Evolutionary conservation across 345 rosid species (phyloP).

Genomic region (Turritis glabra): DNA sequence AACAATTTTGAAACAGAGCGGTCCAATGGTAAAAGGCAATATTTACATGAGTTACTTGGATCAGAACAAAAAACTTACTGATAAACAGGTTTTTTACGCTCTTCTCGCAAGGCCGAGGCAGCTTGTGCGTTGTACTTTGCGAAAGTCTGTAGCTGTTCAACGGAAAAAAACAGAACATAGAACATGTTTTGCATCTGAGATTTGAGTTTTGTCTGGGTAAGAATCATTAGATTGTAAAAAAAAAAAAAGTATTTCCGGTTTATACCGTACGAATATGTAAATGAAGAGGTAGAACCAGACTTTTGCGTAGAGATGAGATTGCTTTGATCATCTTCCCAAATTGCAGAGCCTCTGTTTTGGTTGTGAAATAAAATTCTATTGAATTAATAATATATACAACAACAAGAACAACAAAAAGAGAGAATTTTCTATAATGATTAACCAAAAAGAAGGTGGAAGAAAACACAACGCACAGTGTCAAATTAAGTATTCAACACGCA

Average conservation of each 20-base stretch:
- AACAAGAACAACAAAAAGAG: not conserved
- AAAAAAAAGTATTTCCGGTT: not conserved
- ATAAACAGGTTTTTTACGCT: constrained; percentile 18
- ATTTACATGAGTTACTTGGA: not conserved
- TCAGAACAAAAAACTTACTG: constrained; percentile 24
- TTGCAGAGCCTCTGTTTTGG: constrained; percentile 27
- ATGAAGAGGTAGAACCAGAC: constrained; percentile 28
- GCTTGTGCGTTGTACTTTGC: constrained; percentile 40
- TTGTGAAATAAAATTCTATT: not conserved
- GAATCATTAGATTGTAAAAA: not conserved
- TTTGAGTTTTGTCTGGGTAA: constrained; percentile 1
- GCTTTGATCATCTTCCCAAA: constrained; percentile 30
- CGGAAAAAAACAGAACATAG: not conserved
- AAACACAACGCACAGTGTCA: constrained; percentile 26
- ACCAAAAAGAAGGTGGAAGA: not conserved
- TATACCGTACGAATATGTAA: constrained; percentile 35
- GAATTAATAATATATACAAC: not conserved
- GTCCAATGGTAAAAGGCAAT: not conserved
- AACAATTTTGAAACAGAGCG: constrained; percentile 4
- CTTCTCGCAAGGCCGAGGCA: constrained; percentile 36
- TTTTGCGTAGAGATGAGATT: constrained; percentile 31
- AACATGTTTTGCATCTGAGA: constrained; percentile 26
- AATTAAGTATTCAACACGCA: constrained; percentile 23
- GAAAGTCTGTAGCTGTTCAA: constrained; percentile 31
- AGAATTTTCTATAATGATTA: not conserved